A percentile compares a stretch with the other conserved stretches of the same genome.
Evolutionary conservation across 1,139 yeast species (phyloP).

Genomic region (Sugiyamaella japonica): DNA sequence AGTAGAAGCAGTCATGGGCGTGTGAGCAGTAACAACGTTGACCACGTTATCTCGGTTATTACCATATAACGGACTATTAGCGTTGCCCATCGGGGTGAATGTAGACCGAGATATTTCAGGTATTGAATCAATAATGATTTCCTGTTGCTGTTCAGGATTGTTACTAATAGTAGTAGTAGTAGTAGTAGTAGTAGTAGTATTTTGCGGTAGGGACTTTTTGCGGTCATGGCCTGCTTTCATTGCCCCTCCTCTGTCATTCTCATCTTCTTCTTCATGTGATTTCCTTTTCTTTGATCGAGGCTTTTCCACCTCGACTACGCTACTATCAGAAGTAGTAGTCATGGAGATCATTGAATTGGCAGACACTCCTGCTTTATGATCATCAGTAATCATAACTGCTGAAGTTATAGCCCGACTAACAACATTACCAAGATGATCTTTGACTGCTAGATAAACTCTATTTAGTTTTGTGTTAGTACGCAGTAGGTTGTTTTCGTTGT

Average conservation of each 20-base stretch:
- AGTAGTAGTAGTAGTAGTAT: too few relatives aligned
- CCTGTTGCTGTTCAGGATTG: neutral
- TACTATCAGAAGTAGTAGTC: conserved; percentile 7
- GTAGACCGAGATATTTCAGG: neutral
- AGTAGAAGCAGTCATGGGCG: conserved; percentile 9
- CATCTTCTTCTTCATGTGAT: conserved; percentile 4
- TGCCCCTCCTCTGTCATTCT: neutral
- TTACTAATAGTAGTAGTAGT: too few relatives aligned
- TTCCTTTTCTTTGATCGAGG: conserved; percentile 20
- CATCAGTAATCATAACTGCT: conserved; percentile 86
- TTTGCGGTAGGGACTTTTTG: neutral
- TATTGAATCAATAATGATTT: conserved; percentile 4
- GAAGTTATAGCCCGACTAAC: conserved; percentile 70
- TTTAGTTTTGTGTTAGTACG: conserved; percentile 13
- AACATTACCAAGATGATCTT: conserved; percentile 57
- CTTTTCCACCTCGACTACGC: conserved; percentile 12
- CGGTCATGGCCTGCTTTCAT: neutral
- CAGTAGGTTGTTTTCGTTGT: neutral
- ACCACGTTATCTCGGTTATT: neutral
- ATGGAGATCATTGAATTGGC: conserved; percentile 12
- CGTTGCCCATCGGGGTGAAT: neutral
- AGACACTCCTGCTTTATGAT: conserved; percentile 56
- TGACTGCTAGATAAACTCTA: conserved; percentile 63
- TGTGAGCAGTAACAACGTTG: neutral
- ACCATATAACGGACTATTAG: neutral